Percentiles rank a stretch among this genome's conserved stretches.
These are phyloP conservation scores for Symbiodinium pilosum DNA, from an alignment of 73 alveolate genomes.

Conservation along the genomic window DNA sequence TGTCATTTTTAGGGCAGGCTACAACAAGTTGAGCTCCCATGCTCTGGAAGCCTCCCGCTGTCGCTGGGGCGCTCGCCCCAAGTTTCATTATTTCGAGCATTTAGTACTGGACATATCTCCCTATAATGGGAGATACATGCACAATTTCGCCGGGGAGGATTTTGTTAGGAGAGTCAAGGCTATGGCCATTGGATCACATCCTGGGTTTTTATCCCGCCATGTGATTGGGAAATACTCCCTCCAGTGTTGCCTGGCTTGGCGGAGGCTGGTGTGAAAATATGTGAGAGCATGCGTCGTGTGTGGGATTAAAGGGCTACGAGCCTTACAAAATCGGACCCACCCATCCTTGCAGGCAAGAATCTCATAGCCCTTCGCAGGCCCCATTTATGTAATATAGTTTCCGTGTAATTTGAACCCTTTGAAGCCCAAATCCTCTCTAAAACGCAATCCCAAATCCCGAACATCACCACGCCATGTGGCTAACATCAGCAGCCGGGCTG, in stretches of 20 bases:
- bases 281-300: no score
- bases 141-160: not conserved
- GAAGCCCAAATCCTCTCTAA: no score
- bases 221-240: not conserved
- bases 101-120: not conserved
- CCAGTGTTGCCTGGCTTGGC: not conserved
- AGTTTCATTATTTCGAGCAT: not conserved
- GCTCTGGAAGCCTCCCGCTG: not conserved
- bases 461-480: no score
- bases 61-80: not conserved
- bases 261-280: no score
- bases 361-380: no score
- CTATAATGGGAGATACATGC: not conserved
- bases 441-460: no score
- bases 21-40: not conserved
- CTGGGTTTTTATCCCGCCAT: not conserved
- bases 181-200: not conserved
- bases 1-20: not conserved
- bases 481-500: no score
- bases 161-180: not conserved
- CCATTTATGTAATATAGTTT: no score
- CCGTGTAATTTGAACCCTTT: no score
- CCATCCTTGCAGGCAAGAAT: no score
- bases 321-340: no score
- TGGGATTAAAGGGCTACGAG: no score